These are phyloP conservation scores for Penicillium brasilianum DNA, from an alignment of 2,329 filamentous ascomycete genomes.

Conservation along the genomic window DNA sequence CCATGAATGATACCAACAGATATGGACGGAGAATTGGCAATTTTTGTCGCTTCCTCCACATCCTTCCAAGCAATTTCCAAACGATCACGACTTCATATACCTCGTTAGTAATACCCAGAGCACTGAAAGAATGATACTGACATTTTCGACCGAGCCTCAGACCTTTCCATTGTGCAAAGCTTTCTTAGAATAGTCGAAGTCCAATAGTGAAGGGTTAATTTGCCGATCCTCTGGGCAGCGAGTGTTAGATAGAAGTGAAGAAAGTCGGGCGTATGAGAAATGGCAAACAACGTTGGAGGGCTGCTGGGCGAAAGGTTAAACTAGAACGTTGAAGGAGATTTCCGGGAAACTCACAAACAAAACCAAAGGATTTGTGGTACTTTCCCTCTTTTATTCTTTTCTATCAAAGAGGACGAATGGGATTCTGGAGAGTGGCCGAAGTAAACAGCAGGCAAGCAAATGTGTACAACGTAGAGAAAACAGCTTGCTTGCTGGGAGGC, in stretches of 20 bases:
- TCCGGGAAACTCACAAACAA: no score
- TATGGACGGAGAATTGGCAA: constrained; percentile 1
- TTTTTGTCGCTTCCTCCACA: neutral
- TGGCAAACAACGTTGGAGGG: neutral
- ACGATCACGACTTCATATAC: neutral
- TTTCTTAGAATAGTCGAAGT: no score
- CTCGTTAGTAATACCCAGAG: neutral
- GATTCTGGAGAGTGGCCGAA: no score
- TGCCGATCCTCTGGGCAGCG: neutral
- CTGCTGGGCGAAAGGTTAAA: neutral
- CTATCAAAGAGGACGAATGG: no score
- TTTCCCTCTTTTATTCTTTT: no score
- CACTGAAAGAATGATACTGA: neutral
- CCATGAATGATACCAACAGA: neutral
- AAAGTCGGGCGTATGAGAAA: neutral
- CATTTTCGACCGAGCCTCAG: neutral
- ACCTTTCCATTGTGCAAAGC: neutral
- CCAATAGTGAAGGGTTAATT: neutral
- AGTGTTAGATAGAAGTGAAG: neutral
- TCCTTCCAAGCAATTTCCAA: neutral
- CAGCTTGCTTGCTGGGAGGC: no score
- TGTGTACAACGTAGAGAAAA: no score
- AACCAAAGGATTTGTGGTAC: no score
- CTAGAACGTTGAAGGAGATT: neutral
- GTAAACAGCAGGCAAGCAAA: no score